These are phyloP conservation scores for Sporothrix dimorphospora DNA, from an alignment of 2,329 filamentous ascomycete genomes.

Conservation along the genomic window DNA sequence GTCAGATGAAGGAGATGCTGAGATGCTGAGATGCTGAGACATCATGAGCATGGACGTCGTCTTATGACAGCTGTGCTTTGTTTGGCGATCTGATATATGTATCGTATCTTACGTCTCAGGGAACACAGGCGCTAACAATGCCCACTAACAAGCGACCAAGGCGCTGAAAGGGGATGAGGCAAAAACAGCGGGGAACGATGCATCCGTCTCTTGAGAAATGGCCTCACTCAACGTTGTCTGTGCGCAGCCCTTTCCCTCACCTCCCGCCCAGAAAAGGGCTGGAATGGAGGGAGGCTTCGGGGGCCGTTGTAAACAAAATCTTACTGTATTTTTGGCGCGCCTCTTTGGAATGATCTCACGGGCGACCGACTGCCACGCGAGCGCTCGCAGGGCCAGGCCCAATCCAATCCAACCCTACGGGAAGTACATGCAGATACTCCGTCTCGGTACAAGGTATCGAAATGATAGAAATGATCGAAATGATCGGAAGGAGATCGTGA, in stretches of 20 bases:
- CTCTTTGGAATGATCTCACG: no score
- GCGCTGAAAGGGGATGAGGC: not conserved
- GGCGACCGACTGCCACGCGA: not conserved
- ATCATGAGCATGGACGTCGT: not conserved
- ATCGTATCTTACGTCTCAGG: no score
- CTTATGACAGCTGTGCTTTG: no score
- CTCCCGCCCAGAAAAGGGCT: not conserved
- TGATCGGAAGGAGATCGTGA: no score
- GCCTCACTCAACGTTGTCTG: not conserved
- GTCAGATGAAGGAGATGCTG: not conserved
- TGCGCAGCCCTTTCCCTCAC: not conserved
- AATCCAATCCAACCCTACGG: not conserved
- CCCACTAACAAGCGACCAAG: no score
- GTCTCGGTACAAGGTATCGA: not conserved
- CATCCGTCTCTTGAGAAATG: not conserved
- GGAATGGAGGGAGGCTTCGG: not conserved
- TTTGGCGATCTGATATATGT: no score
- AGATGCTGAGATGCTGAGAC: not conserved
- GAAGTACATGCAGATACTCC: not conserved
- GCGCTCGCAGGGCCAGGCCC: not conserved
- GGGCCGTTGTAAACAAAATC: not conserved
- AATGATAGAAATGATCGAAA: no score
- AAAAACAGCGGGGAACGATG: constrained; percentile 10
- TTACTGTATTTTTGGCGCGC: not conserved
- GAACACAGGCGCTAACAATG: no score